Percentiles rank a stretch among this genome's conserved stretches.
Evolutionary conservation across 768 basidiomycete genomes (phyloP).

Genomic region (Boletus edulis): DNA sequence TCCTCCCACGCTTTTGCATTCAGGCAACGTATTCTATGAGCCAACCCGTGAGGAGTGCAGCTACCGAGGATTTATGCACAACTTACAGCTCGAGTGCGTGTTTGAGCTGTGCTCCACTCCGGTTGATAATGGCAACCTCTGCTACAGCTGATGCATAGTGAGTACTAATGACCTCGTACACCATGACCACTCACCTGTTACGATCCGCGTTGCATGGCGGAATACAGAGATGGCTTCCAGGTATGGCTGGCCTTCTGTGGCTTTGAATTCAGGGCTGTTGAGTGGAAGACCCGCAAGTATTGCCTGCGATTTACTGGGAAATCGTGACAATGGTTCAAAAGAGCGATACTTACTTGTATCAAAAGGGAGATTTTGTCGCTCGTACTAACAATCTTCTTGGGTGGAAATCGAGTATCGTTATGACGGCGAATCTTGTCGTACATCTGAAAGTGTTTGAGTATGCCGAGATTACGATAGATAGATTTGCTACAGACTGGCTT

Average conservation of each 20-base stretch:
- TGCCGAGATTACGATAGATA: neutral
- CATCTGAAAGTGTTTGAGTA: constrained; percentile 28
- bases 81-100: constrained; percentile 73
- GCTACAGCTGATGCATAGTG: constrained; percentile 56
- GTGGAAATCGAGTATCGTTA: constrained; percentile 75
- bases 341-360: constrained; percentile 55
- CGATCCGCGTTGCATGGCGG: constrained; percentile 73
- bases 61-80: neutral
- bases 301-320: constrained; percentile 44
- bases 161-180: neutral
- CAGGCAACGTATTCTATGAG: constrained; percentile 67
- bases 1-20: constrained; percentile 92
- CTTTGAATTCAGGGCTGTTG: constrained; percentile 66
- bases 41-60: neutral
- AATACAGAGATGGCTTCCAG: constrained; percentile 72
- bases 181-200: constrained; percentile 50
- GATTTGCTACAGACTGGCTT: constrained; percentile 48
- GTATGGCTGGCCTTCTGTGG: constrained; percentile 64
- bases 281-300: constrained; percentile 71
- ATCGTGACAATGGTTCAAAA: neutral
- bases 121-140: constrained; percentile 68
- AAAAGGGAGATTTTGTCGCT: constrained; percentile 79
- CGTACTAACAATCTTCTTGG: constrained; percentile 67
- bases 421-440: constrained; percentile 70
- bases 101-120: constrained; percentile 65